Evolutionary conservation across 106 monocot genomes (phyloP).

Genomic region (Apostasia shenzhenica): DNA sequence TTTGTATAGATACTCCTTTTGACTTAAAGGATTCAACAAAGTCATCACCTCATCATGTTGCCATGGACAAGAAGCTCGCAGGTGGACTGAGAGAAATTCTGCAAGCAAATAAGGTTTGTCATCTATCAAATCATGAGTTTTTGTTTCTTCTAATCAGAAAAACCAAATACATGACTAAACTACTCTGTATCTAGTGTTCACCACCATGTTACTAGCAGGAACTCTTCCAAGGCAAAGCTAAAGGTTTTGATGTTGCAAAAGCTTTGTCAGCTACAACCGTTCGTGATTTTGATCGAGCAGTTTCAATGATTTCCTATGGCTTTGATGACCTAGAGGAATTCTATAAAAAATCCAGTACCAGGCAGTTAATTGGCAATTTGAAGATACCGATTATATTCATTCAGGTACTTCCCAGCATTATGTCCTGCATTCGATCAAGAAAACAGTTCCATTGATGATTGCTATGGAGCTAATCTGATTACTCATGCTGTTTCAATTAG

Average conservation of each 20-base stretch:
- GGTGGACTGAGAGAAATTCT: conserved; percentile 80
- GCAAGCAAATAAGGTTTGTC: conserved; percentile 67
- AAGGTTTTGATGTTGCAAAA: conserved; percentile 75
- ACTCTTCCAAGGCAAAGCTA: conserved; percentile 81
- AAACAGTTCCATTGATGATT: no score
- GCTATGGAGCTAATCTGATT: no score
- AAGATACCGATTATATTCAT: conserved; percentile 89
- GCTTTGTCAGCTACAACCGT: conserved; percentile 63
- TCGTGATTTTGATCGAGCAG: conserved; percentile 76
- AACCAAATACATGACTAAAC: neutral
- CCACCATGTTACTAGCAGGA: conserved; percentile 41
- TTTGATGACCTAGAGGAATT: conserved; percentile 67
- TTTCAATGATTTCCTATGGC: conserved; percentile 92
- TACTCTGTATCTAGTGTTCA: neutral
- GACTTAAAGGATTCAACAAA: conserved; percentile 75
- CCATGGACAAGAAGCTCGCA: conserved; percentile 47
- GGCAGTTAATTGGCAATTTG: conserved; percentile 35
- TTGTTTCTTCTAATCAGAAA: neutral
- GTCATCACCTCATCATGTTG: conserved; percentile 36
- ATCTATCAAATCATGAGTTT: neutral
- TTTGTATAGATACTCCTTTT: conserved; percentile 92
- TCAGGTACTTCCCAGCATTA: conserved; percentile 28
- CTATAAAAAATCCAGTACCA: conserved; percentile 56
- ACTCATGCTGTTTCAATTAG: neutral
- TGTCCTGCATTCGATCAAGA: no score